Conservation (phyloP, 805 yeast species). For the Zygoascus tannicola region DNA sequence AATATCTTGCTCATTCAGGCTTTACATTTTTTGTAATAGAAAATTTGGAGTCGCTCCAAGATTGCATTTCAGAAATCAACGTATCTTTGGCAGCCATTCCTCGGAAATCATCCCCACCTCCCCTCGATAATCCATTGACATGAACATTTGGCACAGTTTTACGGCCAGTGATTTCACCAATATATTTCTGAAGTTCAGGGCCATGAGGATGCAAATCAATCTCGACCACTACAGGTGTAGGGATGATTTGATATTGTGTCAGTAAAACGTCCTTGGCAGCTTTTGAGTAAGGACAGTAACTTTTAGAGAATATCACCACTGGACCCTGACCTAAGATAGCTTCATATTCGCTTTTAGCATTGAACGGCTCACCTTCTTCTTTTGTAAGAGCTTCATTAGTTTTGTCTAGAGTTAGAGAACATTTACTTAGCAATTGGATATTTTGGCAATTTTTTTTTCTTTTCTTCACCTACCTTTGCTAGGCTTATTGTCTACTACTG, state of each 20-base stretch:
- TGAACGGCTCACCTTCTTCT: conserved; percentile 30
- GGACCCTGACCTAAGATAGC: conserved; percentile 46
- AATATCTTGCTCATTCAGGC: neutral
- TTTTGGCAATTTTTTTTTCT: too few relatives aligned
- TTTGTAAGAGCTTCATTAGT: conserved; percentile 18
- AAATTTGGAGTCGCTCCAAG: conserved; percentile 39
- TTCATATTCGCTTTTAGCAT: conserved; percentile 45
- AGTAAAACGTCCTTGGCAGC: conserved; percentile 57
- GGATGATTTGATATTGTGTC: conserved; percentile 59
- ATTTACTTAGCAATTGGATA: too few relatives aligned
- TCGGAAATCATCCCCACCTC: conserved; percentile 81
- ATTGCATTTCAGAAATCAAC: conserved; percentile 41
- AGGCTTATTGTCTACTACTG: too few relatives aligned
- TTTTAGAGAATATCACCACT: conserved; percentile 42
- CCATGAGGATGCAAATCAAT: conserved; percentile 77
- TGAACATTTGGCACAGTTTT: conserved; percentile 85
- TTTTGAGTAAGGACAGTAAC: conserved; percentile 58
- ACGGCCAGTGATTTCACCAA: conserved; percentile 63
- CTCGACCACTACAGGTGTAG: conserved; percentile 67
- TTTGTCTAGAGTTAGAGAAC: too few relatives aligned
- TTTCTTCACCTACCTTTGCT: too few relatives aligned
- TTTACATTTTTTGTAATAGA: conserved; percentile 13
- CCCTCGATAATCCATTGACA: conserved; percentile 64
- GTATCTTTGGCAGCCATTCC: conserved; percentile 48
- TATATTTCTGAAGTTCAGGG: conserved; percentile 58